Evolutionary conservation across 768 basidiomycete species (phyloP).

Genomic region (Dioszegia aurantiaca): DNA sequence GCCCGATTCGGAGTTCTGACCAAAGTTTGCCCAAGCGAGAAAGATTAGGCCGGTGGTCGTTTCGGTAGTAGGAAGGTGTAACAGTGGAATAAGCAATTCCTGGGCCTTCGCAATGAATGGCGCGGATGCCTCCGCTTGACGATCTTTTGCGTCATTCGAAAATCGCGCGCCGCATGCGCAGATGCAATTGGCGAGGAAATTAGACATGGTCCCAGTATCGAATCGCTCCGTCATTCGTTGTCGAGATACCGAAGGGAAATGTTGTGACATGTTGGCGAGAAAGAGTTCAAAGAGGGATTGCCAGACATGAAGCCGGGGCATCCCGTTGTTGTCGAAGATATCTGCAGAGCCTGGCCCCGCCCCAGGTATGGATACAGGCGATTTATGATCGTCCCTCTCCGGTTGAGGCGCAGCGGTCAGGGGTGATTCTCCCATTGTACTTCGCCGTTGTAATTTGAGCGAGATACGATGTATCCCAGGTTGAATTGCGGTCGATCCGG

Average conservation of each 20-base stretch:
- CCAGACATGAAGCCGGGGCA: constrained; percentile 41
- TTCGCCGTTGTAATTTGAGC: constrained; percentile 43
- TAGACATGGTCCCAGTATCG: constrained; percentile 47
- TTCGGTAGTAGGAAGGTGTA: constrained; percentile 48
- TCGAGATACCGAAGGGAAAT: constrained; percentile 42
- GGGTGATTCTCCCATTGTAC: constrained; percentile 23
- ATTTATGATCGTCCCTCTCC: constrained; percentile 17
- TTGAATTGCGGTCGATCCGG: constrained; percentile 48
- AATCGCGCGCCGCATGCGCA: constrained; percentile 45
- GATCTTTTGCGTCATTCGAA: constrained; percentile 14
- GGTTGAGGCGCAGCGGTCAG: constrained; percentile 35
- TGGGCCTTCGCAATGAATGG: constrained; percentile 51
- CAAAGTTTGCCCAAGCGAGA: constrained; percentile 47
- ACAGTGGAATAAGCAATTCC: constrained; percentile 40
- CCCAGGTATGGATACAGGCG: constrained; percentile 2
- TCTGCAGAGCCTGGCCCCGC: constrained; percentile 13
- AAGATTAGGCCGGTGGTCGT: constrained; percentile 42
- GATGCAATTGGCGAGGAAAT: constrained; percentile 44
- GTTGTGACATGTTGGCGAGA: constrained; percentile 40
- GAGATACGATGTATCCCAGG: constrained; percentile 51
- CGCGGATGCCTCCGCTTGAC: constrained; percentile 31
- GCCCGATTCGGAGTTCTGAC: constrained; percentile 45
- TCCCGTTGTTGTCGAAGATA: constrained; percentile 39
- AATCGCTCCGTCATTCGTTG: constrained; percentile 39
- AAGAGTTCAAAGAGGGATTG: constrained; percentile 44